Evolutionary conservation across 176 grass and related monocot genomes (phyloP).

Genomic region (Aegilops umbellulata): DNA sequence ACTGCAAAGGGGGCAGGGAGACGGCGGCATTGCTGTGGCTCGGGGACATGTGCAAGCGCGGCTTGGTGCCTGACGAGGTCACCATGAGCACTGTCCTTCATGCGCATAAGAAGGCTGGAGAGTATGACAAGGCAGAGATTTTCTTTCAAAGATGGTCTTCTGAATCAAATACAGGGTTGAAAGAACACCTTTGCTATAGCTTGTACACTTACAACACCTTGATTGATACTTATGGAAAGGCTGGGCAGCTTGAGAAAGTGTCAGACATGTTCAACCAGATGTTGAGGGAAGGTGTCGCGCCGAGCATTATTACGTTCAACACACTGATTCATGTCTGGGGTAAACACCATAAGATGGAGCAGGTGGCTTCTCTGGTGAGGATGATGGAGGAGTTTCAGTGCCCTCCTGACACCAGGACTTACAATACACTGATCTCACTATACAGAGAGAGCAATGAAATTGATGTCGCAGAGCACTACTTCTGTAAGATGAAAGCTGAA

Average conservation of each 20-base stretch:
- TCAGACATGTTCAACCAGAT: slow-evolving; percentile 68
- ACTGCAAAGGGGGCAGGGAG: slow-evolving; percentile 52
- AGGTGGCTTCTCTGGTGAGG: slow-evolving; percentile 56
- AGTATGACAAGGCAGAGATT: slow-evolving; percentile 53
- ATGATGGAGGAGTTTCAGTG: slow-evolving; percentile 63
- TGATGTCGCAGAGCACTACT: slow-evolving; percentile 64
- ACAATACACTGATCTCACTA: slow-evolving; percentile 72
- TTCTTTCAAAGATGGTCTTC: slow-evolving; percentile 66
- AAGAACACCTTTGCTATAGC: slow-evolving; percentile 32
- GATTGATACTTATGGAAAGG: slow-evolving; percentile 83
- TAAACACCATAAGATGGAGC: slow-evolving; percentile 41
- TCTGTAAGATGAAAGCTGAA: slow-evolving; percentile 54
- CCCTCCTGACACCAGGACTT: slow-evolving; percentile 65
- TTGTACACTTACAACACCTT: slow-evolving; percentile 88
- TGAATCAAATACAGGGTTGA: slow-evolving; percentile 7
- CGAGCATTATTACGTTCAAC: slow-evolving; percentile 78
- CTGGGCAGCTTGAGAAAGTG: slow-evolving; percentile 67
- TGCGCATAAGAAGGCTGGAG: slow-evolving; percentile 64
- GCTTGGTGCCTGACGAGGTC: slow-evolving; percentile 66
- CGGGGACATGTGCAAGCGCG: slow-evolving; percentile 76
- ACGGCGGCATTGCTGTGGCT: slow-evolving; percentile 54
- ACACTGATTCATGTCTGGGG: slow-evolving; percentile 73
- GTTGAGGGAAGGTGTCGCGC: slow-evolving; percentile 64
- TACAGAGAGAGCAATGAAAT: slow-evolving; percentile 69
- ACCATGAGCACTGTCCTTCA: slow-evolving; percentile 74